Evolutionary conservation across 75 land plant genomes (phyloP).

Genomic region (Cupressus sempervirens): DNA sequence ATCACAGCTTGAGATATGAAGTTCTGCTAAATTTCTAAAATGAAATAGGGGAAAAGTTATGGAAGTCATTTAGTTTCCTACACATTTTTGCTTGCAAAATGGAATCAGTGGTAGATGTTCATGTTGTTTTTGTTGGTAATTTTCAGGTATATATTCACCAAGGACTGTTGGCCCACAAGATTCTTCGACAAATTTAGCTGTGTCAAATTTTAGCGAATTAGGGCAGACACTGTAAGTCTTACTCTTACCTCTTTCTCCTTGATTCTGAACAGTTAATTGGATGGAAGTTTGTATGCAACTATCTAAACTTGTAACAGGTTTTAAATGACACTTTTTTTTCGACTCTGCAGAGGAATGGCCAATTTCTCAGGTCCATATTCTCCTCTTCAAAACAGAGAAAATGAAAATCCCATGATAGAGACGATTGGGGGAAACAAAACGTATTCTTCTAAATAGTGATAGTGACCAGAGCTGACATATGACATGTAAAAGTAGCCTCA

Average conservation of each 20-base stretch:
- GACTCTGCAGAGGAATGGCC: constrained; percentile 6
- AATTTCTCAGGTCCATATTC: background rate
- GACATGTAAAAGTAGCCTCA: background rate
- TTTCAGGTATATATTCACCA: constrained; percentile 5
- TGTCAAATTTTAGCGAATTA: background rate
- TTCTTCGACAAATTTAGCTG: background rate
- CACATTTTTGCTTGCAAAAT: background rate
- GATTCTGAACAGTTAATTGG: background rate
- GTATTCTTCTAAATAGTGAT: background rate
- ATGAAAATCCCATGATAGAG: background rate
- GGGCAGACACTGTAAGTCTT: background rate
- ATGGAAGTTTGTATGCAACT: background rate
- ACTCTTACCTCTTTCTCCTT: background rate
- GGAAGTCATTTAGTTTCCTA: too few species aligned
- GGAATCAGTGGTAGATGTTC: background rate
- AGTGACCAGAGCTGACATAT: background rate
- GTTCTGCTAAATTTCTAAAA: background rate
- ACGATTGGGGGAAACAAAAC: background rate
- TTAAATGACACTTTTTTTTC: background rate
- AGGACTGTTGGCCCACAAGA: background rate
- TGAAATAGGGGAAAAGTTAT: background rate
- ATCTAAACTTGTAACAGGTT: background rate
- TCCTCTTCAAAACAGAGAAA: background rate
- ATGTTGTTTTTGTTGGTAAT: background rate
- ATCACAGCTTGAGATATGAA: background rate